phyloP scores from a whole-genome alignment of 2,329 filamentous ascomycete genomes.

The Penicillium sp. region DNA sequence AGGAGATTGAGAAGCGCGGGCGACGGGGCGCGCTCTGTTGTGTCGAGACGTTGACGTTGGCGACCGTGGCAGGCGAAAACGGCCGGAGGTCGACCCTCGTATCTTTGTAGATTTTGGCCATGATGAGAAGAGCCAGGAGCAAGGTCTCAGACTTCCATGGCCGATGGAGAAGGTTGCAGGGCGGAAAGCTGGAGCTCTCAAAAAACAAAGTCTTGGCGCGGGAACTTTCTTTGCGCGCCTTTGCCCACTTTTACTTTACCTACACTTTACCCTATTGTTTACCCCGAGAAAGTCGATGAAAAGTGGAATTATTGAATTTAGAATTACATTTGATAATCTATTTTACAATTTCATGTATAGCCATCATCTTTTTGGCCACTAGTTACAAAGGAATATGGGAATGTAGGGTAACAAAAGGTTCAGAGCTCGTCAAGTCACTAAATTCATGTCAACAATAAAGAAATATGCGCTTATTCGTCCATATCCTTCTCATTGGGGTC shows the following conservation, averaged over 20 bases:
- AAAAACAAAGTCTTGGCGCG: constrained; percentile 39
- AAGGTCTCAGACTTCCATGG: constrained; percentile 33
- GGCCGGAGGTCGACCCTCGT: constrained; percentile 78
- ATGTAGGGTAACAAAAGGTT: constrained; percentile 1
- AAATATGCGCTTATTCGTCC: constrained; percentile 56
- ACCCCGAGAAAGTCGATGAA: not conserved
- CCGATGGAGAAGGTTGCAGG: constrained; percentile 25
- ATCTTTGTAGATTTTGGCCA: constrained; percentile 78
- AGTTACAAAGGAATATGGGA: not conserved
- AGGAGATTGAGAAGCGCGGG: constrained; percentile 45
- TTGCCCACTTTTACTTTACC: not conserved
- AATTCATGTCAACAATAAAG: constrained; percentile 22
- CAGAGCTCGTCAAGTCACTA: constrained; percentile 21
- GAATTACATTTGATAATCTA: not conserved
- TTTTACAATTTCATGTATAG: not conserved
- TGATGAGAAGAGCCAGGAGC: constrained; percentile 36
- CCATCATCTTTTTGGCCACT: not conserved
- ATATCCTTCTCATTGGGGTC: constrained; percentile 93
- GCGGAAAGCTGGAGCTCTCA: constrained; percentile 31
- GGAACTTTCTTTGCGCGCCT: not conserved
- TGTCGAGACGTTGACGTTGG: constrained; percentile 63
- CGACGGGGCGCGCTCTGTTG: constrained; percentile 45
- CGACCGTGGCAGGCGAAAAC: constrained; percentile 62
- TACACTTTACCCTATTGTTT: not conserved
- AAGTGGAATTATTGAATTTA: not conserved